phyloP scores from a whole-genome alignment of 768 basidiomycete genomes.

The Tephrocybe sp. region DNA sequence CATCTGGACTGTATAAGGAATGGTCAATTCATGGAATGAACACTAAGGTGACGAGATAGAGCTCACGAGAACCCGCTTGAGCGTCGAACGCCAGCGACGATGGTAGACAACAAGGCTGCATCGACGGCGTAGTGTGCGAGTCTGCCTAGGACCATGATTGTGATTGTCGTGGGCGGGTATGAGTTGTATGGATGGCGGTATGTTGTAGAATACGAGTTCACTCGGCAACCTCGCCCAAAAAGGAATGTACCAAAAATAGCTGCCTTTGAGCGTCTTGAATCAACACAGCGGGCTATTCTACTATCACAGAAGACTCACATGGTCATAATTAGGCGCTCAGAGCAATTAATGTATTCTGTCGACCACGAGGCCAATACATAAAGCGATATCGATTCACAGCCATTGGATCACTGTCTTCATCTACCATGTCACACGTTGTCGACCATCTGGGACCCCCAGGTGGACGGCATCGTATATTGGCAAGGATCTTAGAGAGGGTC shows the following conservation, averaged over 20 bases:
- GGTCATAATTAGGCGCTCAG: too few species aligned
- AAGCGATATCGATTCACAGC: too few species aligned
- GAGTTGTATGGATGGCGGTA: not conserved
- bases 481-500: too few species aligned
- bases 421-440: too few species aligned
- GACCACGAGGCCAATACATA: too few species aligned
- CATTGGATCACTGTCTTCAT: too few species aligned
- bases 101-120: constrained; percentile 81
- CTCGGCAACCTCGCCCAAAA: not conserved
- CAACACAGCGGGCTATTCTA: not conserved
- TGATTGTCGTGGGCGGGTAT: not conserved
- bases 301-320: too few species aligned
- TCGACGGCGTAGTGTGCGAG: constrained; percentile 84
- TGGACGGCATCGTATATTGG: too few species aligned
- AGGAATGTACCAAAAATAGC: not conserved
- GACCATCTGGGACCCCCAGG: too few species aligned
- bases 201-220: not conserved
- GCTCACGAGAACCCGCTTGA: constrained; percentile 91
- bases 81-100: constrained; percentile 87
- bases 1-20: constrained; percentile 53
- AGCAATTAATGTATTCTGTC: too few species aligned
- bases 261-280: too few species aligned
- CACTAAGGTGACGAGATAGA: constrained; percentile 3
- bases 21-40: constrained; percentile 1
- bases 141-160: constrained; percentile 63